phyloP scores from a whole-genome alignment of 2,329 filamentous ascomycete genomes.

The Sarocladium oryzae region DNA sequence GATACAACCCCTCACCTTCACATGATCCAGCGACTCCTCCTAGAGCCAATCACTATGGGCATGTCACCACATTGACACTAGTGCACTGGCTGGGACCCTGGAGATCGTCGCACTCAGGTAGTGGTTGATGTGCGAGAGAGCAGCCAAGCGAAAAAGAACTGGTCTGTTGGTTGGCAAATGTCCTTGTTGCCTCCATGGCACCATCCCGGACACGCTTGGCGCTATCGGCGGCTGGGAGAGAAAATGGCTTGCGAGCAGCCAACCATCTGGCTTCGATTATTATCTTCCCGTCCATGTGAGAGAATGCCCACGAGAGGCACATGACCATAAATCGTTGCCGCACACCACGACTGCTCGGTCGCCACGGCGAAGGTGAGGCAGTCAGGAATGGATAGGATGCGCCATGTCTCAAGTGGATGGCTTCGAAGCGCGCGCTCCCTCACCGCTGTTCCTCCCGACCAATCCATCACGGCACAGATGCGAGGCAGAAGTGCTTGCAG shows the following conservation, averaged over 20 bases:
- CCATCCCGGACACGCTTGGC: not conserved
- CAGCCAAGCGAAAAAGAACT: conserved; percentile 1
- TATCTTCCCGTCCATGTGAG: not conserved
- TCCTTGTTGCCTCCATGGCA: not conserved
- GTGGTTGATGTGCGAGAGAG: not conserved
- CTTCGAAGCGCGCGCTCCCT: not conserved
- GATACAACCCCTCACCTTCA: not conserved
- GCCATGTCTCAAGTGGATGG: conserved; percentile 3
- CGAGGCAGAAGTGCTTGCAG: conserved; percentile 7
- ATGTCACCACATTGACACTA: not conserved
- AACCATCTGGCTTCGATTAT: not conserved
- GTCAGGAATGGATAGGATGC: conserved; percentile 5
- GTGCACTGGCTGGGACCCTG: not conserved
- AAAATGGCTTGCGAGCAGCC: not conserved
- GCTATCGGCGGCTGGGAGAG: conserved; percentile 1
- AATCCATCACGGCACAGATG: not conserved
- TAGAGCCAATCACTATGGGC: not conserved
- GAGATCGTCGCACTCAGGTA: conserved; percentile 1
- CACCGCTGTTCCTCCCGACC: conserved; percentile 1
- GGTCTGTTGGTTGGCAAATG: not conserved
- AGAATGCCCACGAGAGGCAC: not conserved
- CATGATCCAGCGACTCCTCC: not conserved
- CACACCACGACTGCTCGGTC: not conserved
- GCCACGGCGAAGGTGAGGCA: not conserved
- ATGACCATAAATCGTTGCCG: not conserved